Evolutionary conservation across 192 early-diverging fungal genomes (phyloP), one percentile per base, ranked within the genome.

Genomic region (Gorgonomyces haynaldii): DNA sequence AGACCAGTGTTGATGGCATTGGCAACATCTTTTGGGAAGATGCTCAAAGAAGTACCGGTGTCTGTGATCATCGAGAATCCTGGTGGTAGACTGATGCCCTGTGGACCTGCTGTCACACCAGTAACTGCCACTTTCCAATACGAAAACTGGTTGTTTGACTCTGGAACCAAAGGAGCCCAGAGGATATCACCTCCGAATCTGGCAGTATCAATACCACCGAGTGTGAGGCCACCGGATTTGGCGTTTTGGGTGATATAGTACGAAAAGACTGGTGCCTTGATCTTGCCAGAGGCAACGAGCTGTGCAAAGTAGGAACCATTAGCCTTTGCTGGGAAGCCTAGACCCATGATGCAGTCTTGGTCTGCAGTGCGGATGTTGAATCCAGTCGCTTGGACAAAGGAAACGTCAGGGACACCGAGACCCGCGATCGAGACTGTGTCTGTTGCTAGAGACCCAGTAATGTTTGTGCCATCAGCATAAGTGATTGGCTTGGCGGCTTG

Each of bases 121-220:
- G 13, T 19, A n/a, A 43, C 3, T 26, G 16, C 3, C 6, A 15
- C 29, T 43, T 28, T 25, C 26, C 26, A 28, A 15, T 28, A 15
- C 16, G 25, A 28, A 15, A 25, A 43, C 2, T 23, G 26, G 29
- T 23, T 2, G 17, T 8, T 8, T 0, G 19, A n/a, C 12, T 43
- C 42, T 10, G 37, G 24, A 24, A 42, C 35, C 2, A 64, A 42
- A 26, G 44, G 37, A 21, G 62, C 20, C 50, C 51, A 64, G 3
- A 35, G 21, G n/a, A 58, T 17, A 10, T 12, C 26, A 4, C 53
- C 62, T 1, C 20, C 22, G 40, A 56, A 52, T 9, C 65, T 46
- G 15, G 55, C 34, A 8, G 27, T 25, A 39, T 70, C 67, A 23
- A 66, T 45, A 42, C 62, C 67, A 3, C 67, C 67, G n/a, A 70